Conservation (phyloP, 2,329 filamentous ascomycete genomes). For the Hypoxylon sp. region DNA sequence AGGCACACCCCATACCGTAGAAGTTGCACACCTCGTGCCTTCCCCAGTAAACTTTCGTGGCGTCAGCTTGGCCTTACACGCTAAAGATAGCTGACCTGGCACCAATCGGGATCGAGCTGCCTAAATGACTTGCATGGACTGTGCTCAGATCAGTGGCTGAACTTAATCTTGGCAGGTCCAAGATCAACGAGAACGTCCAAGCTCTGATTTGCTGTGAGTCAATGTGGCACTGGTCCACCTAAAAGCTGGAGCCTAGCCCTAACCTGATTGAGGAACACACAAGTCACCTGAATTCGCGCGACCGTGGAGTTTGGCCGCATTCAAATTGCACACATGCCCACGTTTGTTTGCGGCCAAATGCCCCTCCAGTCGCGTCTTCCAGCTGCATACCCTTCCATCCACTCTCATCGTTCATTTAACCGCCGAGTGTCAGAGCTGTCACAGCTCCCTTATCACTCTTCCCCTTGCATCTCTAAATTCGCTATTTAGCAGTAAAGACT, state of each 20-base stretch:
- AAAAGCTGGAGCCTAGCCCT: constrained; percentile 34
- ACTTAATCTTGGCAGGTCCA: constrained; percentile 21
- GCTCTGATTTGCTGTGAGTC: constrained; percentile 14
- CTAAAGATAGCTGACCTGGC: constrained; percentile 28
- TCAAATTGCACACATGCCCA: constrained; percentile 31
- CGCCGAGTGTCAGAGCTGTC: constrained; percentile 34
- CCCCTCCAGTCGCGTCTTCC: constrained; percentile 44
- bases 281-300: constrained; percentile 46
- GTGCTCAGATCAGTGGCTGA: constrained; percentile 15
- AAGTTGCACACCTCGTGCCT: neutral
- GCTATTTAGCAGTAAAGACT: neutral
- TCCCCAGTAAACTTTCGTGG: neutral
- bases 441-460: constrained; percentile 16
- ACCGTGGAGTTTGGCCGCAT: constrained; percentile 34
- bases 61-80: neutral
- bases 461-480: neutral
- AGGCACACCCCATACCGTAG: constrained; percentile 6
- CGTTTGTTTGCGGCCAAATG: constrained; percentile 31
- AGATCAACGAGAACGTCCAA: neutral
- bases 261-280: constrained; percentile 19
- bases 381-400: constrained; percentile 22
- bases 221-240: constrained; percentile 10
- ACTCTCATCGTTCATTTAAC: constrained; percentile 30
- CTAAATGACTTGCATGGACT: constrained; percentile 35
- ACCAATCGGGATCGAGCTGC: constrained; percentile 20